Base-by-base conservation (phyloP, 2,329 filamentous ascomycete species). In the Thermomyces lanuginosus region DNA sequence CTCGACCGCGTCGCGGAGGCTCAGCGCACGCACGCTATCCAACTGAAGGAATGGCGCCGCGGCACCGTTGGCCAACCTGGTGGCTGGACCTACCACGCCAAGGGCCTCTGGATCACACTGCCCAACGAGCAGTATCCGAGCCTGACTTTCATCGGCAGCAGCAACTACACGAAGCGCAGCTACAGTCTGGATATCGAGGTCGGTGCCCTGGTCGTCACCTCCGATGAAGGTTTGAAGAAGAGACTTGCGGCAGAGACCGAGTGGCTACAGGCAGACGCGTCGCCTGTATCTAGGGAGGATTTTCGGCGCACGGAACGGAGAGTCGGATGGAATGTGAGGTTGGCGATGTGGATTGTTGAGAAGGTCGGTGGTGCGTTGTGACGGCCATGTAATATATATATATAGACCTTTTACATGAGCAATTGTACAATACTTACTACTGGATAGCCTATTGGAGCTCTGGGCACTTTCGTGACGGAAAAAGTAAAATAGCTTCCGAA, bases 11-110 rank as follows among this genome's bases (percentile, higher is more conserved):
- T 76, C 1, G 48, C 57, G 0, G 50, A 50, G n/a, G 59, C 61
- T 5, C 61, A 65, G 2, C 53, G 66, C 4, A 61, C 61, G 7
- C 56, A 64, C 1, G 63, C 65, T 6, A 76, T 93, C 15, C 55
- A 68, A 3, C 61, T 98, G 3, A 79, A 81, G 35, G 89, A 98
- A 55, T 98, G 89, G 89, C 69, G 76, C 5, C 65, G 66, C 23
- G 89, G 89, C 6, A 79, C 72, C 0, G 78, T 92, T 2, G 78
- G 78, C 10, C 67, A 82, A 41, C 72, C 78, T 0, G 80, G 63
- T 1, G 86, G 82, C 1, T 98, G 91, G 89, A 93, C 86, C 0
- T 98, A 98, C 52, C 89, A 98, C 44, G 89, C 89, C 24, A 98
- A 98, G 54, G 89, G 89, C 0, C 62, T 95, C 2, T 95, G 86